Evolutionary conservation across 371 early-diverging fungal species (phyloP), one percentile per base, ranked within the genome.

Genomic region (Apophysomyces ossiformis): DNA sequence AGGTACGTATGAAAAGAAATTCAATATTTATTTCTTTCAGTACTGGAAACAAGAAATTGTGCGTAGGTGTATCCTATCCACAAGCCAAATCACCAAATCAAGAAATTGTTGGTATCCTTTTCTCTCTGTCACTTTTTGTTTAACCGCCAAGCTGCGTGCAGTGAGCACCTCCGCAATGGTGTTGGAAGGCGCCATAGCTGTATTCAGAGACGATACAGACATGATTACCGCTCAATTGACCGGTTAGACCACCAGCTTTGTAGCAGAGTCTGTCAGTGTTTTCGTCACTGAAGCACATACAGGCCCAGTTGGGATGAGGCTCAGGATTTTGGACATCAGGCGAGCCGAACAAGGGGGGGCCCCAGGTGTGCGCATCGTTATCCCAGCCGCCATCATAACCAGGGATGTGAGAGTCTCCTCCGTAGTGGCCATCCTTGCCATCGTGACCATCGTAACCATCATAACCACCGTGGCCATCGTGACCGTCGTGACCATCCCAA

Each of bases 131-230:
- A 26, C 2, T 26, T 26, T 26, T 4, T 43, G 47, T 16, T 47
- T 50, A 21, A 21, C 54, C 54, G n/a, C 47, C 47, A 7, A 50
- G 21, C 11, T 50, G 54, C 11, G 16, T 16, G 54, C 54, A 50
- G 54, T n/a, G 16, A 21, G 54, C 54, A 21, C 54, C 54, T 0
- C 21, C 18, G 21, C 54, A 50, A 7, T 8, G 8, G 9, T 21
- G 16, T 16, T 50, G 5, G 54, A 50, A 50, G 54, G 9, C n/a
- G 18, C 54, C 21, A 26, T 50, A 50, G 54, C 54, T 50, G 54
- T 50, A 50, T 21, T 50, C 54, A 5, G 54, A 50, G 54, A 50
- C 54, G 54, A 50, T 50, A 50, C 54, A 50, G 54, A 50, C 21
- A 26, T 50, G 54, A 26, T 50, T 50, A 26, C 54, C 21, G n/a